Evolutionary conservation across 352 stramenopile species (phyloP), one percentile per base, ranked within the genome.

Genomic region (Phytophthora rubi): DNA sequence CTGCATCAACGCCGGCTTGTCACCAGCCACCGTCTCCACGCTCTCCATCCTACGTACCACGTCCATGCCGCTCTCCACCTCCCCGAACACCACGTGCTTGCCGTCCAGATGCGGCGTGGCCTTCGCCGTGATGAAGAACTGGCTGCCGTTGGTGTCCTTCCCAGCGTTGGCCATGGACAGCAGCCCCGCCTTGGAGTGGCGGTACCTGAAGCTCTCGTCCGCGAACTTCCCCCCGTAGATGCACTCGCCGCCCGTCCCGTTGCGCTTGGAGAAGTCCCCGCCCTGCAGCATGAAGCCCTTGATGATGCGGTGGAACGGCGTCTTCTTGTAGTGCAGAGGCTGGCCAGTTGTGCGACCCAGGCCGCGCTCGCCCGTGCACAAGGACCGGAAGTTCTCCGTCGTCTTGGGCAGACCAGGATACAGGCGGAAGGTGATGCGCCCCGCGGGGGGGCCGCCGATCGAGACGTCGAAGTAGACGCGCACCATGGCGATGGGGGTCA

Each of bases 61-160:
- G 10, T 91, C 69, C 78, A 91, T 88, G 0, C 90, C 91, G 4
- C 65, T 68, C 23, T 85, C 75, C 13, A 99, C 97, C 66, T 98
- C 92, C 18, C 98, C 98, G 80, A 99, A 99, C n/a, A 99, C 97
- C 16, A 99, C 97, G 82, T 99, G 98, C 79, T 99, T 99, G 30
- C 94, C 91, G 79, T 99, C 97, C 33, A 99, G 81, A 70, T 99
- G 97, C 5, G 97, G 94, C 10, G 97, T 99, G 30, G 91, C 73
- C 45, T 80, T 81, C 0, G 85, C 90, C 61, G 84, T 94, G 65
- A 95, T 92, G 82, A 93, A 95, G 70, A 95, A 95, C 76, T 95
- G 88, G 55, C 81, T 91, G 33, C 88, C 86, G 53, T 95, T 95
- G 2, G 88, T 90, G 70, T 94, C 69, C 3, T 73, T 81, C 0